Evolutionary conservation across 805 yeast species (phyloP).

Genomic region (Ogataea pilisensis): DNA sequence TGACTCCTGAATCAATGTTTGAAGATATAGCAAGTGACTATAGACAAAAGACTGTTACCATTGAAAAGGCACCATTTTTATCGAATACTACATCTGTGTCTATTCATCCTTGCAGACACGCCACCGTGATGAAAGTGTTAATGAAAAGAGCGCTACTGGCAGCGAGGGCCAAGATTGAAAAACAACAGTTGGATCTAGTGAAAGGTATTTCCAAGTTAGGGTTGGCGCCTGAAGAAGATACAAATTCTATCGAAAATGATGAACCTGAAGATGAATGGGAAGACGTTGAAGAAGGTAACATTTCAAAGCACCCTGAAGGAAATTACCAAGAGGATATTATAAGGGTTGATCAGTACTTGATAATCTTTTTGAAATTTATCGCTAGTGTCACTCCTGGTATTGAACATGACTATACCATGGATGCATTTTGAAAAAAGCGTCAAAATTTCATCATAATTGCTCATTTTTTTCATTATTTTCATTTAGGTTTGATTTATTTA

Average conservation of each 20-base stretch:
- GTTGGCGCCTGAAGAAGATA: conserved; percentile 33
- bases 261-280: conserved; percentile 47
- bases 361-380: conserved; percentile 87
- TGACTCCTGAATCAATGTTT: conserved; percentile 86
- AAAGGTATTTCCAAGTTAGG: conserved; percentile 46
- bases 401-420: conserved; percentile 98
- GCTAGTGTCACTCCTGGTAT: conserved; percentile 98
- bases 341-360: conserved; percentile 85
- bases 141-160: conserved; percentile 68
- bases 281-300: conserved; percentile 36
- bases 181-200: conserved; percentile 27
- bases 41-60: conserved; percentile 93
- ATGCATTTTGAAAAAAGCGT: conserved; percentile 54
- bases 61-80: conserved; percentile 85
- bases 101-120: conserved; percentile 95
- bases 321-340: conserved; percentile 37
- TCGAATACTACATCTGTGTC: conserved; percentile 75
- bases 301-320: conserved; percentile 2
- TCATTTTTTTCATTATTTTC: not conserved
- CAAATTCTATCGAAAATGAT: conserved; percentile 31
- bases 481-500: not conserved
- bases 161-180: conserved; percentile 30
- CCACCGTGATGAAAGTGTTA: conserved; percentile 87
- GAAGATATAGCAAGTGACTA: conserved; percentile 91
- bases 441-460: not conserved